These are phyloP conservation scores for Suillus subluteus DNA, from an alignment of 768 basidiomycete species.

Conservation along the genomic window DNA sequence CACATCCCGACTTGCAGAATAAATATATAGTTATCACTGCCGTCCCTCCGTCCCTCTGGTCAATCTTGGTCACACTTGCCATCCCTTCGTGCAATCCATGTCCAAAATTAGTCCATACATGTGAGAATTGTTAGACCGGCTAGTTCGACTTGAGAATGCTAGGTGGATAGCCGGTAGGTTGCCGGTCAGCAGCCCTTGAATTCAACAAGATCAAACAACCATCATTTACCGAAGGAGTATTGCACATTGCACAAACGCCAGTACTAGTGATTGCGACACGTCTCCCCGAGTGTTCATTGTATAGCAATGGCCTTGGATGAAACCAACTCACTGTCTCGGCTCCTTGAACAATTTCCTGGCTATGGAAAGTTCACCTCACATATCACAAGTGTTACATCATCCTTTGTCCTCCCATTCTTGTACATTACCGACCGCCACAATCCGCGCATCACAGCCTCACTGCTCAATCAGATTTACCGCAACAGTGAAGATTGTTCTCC, in stretches of 20 bases:
- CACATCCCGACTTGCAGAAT: not conserved
- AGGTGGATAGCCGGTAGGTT: not conserved
- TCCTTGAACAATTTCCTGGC: conserved; percentile 25
- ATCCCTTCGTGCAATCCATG: not conserved
- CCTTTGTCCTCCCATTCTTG: conserved; percentile 63
- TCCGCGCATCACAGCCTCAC: conserved; percentile 46
- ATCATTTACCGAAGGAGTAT: not conserved
- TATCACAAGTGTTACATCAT: conserved; percentile 33
- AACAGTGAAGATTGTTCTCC: conserved; percentile 24
- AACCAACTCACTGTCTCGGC: conserved; percentile 12
- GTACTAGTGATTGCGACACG: not conserved
- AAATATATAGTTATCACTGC: too few species aligned
- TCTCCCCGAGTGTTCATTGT: not conserved
- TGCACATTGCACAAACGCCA: not conserved
- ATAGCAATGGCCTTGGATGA: conserved; percentile 21
- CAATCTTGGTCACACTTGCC: not conserved
- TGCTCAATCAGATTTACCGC: conserved; percentile 44
- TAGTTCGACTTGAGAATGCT: not conserved
- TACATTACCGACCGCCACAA: conserved; percentile 64
- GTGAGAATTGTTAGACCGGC: not conserved
- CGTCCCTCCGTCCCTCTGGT: too few species aligned
- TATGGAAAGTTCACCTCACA: conserved; percentile 29
- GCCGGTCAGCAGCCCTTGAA: conserved; percentile 17
- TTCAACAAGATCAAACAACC: conserved; percentile 22
- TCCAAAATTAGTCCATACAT: not conserved